A percentile compares a stretch with the other conserved stretches of the same genome.
phyloP scores from a whole-genome alignment of 73 alveolate genomes.

The Uronychia setigera region DNA sequence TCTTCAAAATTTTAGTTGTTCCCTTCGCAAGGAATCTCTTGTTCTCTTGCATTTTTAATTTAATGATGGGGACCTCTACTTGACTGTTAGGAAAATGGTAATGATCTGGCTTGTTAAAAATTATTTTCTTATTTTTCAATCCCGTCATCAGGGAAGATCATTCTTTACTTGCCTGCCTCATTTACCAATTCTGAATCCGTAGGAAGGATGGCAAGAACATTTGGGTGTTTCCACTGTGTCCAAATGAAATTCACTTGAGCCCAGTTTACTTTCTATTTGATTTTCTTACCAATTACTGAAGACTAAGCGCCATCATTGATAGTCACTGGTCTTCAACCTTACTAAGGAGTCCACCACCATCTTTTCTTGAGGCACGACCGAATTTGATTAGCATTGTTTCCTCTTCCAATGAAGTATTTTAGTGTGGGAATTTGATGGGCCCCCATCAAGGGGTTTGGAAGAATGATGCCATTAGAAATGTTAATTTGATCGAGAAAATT shows the following conservation, averaged over 20 bases:
- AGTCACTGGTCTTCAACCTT: background rate
- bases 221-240: background rate
- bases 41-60: too few relatives aligned
- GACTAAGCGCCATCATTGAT: background rate
- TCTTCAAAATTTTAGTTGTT: too few relatives aligned
- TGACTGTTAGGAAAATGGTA: background rate
- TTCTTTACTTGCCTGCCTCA: background rate
- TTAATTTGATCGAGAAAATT: background rate
- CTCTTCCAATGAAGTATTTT: background rate
- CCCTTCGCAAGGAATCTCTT: too few relatives aligned
- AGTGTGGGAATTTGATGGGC: background rate
- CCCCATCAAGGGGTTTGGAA: background rate
- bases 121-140: background rate
- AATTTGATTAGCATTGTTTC: background rate
- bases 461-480: background rate
- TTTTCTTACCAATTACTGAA: background rate
- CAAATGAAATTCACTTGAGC: background rate
- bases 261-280: background rate
- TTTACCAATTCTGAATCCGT: background rate
- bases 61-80: too few relatives aligned
- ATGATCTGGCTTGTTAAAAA: background rate
- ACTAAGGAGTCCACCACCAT: background rate
- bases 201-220: background rate
- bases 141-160: background rate
- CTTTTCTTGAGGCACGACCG: background rate